Base-by-base conservation (phyloP, 1,139 yeast genomes). In the Kodamaea fungicola region DNA sequence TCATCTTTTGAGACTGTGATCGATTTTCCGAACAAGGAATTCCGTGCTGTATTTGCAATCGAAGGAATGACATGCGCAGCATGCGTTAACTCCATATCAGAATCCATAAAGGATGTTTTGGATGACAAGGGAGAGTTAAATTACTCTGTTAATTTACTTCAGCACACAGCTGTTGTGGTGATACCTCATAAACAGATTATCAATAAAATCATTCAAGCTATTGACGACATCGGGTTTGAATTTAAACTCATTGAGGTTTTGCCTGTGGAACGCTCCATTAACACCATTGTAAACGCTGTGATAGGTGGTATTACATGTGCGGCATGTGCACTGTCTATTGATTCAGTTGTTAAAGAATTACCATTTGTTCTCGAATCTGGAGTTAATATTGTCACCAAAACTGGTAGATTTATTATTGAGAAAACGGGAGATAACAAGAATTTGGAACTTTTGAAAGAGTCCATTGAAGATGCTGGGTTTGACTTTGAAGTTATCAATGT, bases 251-350 rank as follows among this genome's bases (percentile, higher is more conserved):
- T 78, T 3, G 89, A 83, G 46, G 64, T 83, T 3, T 52, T 79
- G 22, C 89, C 88, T 0, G 71, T 80, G 3, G 70, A 68, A 28
- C 62, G 74, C 31, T 61, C 76, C 2, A 54, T 63, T 8, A 70
- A 67, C 42, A 72, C 68, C 44, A 74, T 71, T 48, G 73, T 82
- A 6, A 64, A 69, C 7, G 88, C 87, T 2, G 60, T 78, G 0
- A 76, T 84, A 35, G 85, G 83, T 3, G 92, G 92, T 4, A 83
- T 84, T 59, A 78, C 89, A 0, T 84, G 92, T 61, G 79, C 85
- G 5, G 78, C 88, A 0, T 84, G 94, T 55, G 78, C 79, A 1
- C 68, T 68, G 34, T 64, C 88, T 0, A 77, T 84, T 24, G 59
- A 63, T 7, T 58, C 67, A 12, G 76, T 80, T 1, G 74, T 78